phyloP scores from a whole-genome alignment of 179 eudicot genomes.

The Beta corolliflora region DNA sequence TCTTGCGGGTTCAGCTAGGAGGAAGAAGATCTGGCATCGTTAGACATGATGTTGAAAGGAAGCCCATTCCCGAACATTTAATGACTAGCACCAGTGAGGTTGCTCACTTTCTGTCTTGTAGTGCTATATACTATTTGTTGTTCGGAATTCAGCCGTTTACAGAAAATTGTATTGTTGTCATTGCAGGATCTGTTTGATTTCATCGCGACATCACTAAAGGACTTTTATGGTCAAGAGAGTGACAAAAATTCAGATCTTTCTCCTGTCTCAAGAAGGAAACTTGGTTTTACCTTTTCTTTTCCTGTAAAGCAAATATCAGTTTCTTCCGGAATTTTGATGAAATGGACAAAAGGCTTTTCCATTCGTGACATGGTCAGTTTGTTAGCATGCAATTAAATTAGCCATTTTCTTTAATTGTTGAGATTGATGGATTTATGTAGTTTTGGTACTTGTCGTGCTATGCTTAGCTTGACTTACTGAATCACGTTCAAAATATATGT shows the following conservation, averaged over 20 bases:
- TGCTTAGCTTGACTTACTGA: background rate
- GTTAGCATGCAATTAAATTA: background rate
- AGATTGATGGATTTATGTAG: background rate
- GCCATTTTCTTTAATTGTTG: too few species aligned
- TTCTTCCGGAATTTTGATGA: conserved; percentile 70
- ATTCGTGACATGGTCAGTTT: conserved; percentile 77
- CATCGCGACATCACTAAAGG: conserved; percentile 60
- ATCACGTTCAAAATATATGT: background rate
- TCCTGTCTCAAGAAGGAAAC: conserved; percentile 50
- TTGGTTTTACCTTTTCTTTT: conserved; percentile 93
- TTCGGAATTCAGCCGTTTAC: background rate
- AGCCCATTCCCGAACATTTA: conserved; percentile 74
- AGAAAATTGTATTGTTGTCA: background rate
- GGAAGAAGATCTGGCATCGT: conserved; percentile 56
- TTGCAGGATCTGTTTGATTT: conserved; percentile 84
- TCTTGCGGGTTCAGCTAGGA: conserved; percentile 74
- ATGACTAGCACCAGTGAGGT: conserved; percentile 89
- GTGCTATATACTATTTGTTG: background rate
- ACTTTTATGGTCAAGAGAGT: conserved; percentile 58
- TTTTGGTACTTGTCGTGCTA: background rate
- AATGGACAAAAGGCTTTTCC: conserved; percentile 91
- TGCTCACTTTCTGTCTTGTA: conserved; percentile 8
- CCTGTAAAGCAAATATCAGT: conserved; percentile 83
- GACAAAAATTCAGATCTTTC: conserved; percentile 39
- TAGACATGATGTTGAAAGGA: conserved; percentile 50